These are phyloP conservation scores for Eleusine indica DNA, from an alignment of 176 grass and related monocot genomes.

Conservation along the genomic window DNA sequence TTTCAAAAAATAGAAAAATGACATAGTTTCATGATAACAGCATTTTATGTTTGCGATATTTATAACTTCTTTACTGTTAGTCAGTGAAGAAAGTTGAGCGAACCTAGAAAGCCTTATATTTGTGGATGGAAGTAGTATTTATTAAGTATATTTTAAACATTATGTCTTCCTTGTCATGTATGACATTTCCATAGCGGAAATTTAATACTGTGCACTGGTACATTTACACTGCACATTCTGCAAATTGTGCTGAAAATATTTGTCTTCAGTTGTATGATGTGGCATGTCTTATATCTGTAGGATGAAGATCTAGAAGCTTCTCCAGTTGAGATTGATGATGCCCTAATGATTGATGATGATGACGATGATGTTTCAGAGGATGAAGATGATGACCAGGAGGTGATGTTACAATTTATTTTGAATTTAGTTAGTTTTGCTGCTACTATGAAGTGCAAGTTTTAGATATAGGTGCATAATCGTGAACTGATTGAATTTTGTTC, in stretches of 20 bases:
- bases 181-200: constrained; percentile 4
- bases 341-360: constrained; percentile 80
- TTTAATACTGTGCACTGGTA: not conserved
- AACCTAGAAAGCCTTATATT: not conserved
- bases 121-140: not conserved
- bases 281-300: constrained; percentile 36
- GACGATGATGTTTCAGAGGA: constrained; percentile 83
- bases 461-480: constrained; percentile 14
- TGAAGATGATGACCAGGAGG: constrained; percentile 81
- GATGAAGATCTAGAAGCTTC: constrained; percentile 73
- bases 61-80: not conserved
- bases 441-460: not conserved
- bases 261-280: constrained; percentile 22
- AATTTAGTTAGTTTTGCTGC: not conserved
- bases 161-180: not conserved
- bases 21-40: not conserved
- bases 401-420: not conserved
- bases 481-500: constrained; percentile 16
- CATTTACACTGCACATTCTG: not conserved
- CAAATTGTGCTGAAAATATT: constrained; percentile 2
- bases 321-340: constrained; percentile 78
- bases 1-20: not conserved
- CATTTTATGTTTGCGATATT: not conserved
- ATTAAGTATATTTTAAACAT: not conserved
- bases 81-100: not conserved